Conservation (phyloP, 495 filamentous ascomycete species). For the Staphylotrichum tortipilum region DNA sequence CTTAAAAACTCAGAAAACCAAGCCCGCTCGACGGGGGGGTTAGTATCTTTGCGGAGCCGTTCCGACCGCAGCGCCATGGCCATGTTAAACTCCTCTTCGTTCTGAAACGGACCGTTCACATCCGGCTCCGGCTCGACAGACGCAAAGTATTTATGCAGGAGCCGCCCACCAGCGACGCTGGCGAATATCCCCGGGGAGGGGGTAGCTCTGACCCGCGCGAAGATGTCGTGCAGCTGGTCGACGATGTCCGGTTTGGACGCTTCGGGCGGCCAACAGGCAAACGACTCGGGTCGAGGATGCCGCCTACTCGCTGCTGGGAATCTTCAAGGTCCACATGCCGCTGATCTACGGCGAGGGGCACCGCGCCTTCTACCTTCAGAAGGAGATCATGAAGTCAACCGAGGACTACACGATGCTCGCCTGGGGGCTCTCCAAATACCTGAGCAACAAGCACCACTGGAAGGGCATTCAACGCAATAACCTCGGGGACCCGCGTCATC, state of each 20-base stretch:
- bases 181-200: neutral
- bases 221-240: neutral
- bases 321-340: slow-evolving; percentile 15
- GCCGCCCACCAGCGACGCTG: neutral
- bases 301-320: slow-evolving; percentile 12
- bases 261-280: slow-evolving; percentile 6
- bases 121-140: neutral
- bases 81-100: neutral
- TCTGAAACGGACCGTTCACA: neutral
- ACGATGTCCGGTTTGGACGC: slow-evolving; percentile 3
- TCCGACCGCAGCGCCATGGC: neutral
- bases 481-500: slow-evolving; percentile 5
- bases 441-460: slow-evolving; percentile 18
- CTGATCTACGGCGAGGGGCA: slow-evolving; percentile 13
- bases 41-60: neutral
- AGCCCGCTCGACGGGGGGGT: neutral
- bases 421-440: slow-evolving; percentile 17
- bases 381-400: slow-evolving; percentile 24
- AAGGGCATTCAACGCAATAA: slow-evolving; percentile 1
- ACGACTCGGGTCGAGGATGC: slow-evolving; percentile 9
- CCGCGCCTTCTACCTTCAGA: slow-evolving; percentile 16
- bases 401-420: slow-evolving; percentile 27
- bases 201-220: neutral
- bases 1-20: neutral
- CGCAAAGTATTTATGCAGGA: neutral